These are phyloP conservation scores for Antitrichia curtipendula DNA, from an alignment of 225 moss, liverwort and hornwort species.

Conservation along the genomic window DNA sequence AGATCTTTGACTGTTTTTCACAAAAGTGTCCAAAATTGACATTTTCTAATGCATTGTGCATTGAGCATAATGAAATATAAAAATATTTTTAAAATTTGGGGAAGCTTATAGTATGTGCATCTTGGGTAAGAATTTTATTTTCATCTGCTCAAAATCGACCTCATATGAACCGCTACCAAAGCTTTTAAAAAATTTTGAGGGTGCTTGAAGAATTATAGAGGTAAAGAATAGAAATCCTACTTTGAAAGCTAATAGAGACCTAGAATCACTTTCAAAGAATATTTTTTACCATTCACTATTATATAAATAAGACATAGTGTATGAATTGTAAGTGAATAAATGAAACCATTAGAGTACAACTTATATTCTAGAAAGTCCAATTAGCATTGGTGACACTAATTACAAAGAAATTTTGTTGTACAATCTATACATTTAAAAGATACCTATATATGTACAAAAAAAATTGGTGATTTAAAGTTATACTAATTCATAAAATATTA, in stretches of 20 bases:
- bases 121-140: background rate
- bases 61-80: background rate
- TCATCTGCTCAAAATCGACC: background rate
- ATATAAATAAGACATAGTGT: background rate
- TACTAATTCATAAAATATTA: too few species aligned
- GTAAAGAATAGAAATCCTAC: background rate
- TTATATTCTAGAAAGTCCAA: background rate
- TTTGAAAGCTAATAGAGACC: background rate
- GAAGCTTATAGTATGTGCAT: too few species aligned
- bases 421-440: background rate
- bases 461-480: background rate
- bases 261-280: background rate
- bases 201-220: too few species aligned
- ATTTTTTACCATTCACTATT: background rate
- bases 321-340: background rate
- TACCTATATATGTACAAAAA: too few species aligned
- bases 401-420: background rate
- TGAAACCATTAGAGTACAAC: background rate
- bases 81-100: too few species aligned
- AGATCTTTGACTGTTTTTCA: background rate
- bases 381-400: background rate
- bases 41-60: too few species aligned
- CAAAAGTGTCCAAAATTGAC: background rate
- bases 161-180: rapidly evolving
- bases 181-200: rapidly evolving